Conservation (phyloP, 768 basidiomycete genomes). For the Russula vinacea region DNA sequence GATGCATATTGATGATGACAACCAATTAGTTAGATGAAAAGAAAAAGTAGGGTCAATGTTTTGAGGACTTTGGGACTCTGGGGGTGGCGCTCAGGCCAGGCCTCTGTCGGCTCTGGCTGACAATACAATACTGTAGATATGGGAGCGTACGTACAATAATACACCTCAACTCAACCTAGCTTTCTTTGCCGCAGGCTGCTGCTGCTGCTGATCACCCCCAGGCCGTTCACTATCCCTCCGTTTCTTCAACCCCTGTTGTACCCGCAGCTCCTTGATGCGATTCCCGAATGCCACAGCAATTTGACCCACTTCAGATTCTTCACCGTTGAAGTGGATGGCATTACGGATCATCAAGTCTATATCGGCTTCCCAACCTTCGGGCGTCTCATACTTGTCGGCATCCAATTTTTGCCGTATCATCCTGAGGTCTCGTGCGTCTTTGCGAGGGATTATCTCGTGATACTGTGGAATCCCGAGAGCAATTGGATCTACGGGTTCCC, state of each 20-base stretch:
- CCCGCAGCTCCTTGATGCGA: conserved; percentile 54
- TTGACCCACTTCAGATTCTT: conserved; percentile 72
- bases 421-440: conserved; percentile 81
- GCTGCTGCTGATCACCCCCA: conserved; percentile 47
- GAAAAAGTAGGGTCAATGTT: not conserved
- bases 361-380: conserved; percentile 80
- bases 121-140: not conserved
- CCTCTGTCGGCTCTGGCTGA: not conserved
- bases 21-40: not conserved
- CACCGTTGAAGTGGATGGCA: conserved; percentile 84
- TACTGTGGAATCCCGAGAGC: conserved; percentile 81
- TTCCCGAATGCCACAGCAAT: conserved; percentile 51
- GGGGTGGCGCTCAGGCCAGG: not conserved
- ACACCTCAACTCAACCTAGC: conserved; percentile 51
- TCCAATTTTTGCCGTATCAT: conserved; percentile 82
- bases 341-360: conserved; percentile 85
- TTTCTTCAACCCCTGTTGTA: conserved; percentile 54
- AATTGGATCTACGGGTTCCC: conserved; percentile 86
- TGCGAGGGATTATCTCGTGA: conserved; percentile 77
- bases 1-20: no score
- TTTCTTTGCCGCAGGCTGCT: conserved; percentile 59
- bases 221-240: conserved; percentile 70
- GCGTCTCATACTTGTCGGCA: conserved; percentile 72
- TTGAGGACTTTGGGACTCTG: no score
- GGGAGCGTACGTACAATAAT: not conserved